Evolutionary conservation across 805 yeast genomes (phyloP).

Genomic region (Sungouiozyma intestinalis): DNA sequence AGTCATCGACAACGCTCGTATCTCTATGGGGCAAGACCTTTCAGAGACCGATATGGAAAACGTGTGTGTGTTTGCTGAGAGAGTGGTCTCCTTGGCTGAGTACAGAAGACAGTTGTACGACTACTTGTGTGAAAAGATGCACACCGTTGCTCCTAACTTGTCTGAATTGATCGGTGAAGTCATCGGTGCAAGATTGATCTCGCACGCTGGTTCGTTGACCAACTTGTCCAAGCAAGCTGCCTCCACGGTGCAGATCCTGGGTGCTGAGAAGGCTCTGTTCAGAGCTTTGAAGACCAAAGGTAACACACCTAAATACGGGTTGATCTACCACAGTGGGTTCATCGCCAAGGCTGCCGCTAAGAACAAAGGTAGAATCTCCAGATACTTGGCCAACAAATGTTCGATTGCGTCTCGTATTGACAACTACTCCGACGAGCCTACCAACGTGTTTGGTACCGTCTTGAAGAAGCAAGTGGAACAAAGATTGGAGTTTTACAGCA

Average conservation of each 20-base stretch:
- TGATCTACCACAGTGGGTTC: conserved; percentile 89
- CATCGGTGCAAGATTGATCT: conserved; percentile 95
- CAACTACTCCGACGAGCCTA: conserved; percentile 91
- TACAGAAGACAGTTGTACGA: conserved; percentile 77
- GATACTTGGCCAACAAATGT: conserved; percentile 98
- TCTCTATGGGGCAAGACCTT: conserved; percentile 98
- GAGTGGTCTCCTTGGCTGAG: conserved; percentile 85
- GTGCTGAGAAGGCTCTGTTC: conserved; percentile 95
- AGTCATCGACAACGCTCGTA: conserved; percentile 88
- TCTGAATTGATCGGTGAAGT: conserved; percentile 97
- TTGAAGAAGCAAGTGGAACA: conserved; percentile 97
- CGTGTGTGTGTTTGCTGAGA: conserved; percentile 81
- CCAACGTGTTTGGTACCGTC: conserved; percentile 78
- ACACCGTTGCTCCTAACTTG: conserved; percentile 94
- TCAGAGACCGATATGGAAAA: conserved; percentile 91
- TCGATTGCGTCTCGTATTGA: conserved; percentile 98
- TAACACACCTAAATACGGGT: conserved; percentile 93
- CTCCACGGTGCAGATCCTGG: conserved; percentile 94
- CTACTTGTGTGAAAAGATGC: conserved; percentile 92
- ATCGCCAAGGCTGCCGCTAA: conserved; percentile 90
- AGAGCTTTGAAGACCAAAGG: conserved; percentile 95
- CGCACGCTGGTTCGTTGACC: conserved; percentile 97
- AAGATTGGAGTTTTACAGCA: conserved; percentile 88
- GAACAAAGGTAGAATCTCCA: conserved; percentile 97
- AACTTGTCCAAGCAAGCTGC: conserved; percentile 97